These are phyloP conservation scores for Penicillium sumatraense DNA, from an alignment of 2,329 filamentous ascomycete species.

Conservation along the genomic window DNA sequence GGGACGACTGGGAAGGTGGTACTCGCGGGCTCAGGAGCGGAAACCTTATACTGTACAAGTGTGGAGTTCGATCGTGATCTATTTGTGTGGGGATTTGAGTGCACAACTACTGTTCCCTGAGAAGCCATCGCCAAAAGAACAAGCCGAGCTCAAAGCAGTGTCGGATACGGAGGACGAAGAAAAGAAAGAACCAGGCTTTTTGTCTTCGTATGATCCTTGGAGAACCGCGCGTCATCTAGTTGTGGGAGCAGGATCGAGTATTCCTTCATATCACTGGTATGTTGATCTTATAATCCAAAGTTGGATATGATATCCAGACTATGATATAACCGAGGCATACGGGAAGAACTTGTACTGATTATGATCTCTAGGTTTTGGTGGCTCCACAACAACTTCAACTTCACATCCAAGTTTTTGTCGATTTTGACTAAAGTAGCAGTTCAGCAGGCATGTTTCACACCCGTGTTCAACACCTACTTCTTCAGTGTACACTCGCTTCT, in stretches of 20 bases:
- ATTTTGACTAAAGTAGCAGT: constrained; percentile 77
- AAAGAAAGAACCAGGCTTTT: constrained; percentile 34
- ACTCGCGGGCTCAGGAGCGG: constrained; percentile 71
- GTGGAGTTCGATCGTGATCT: constrained; percentile 75
- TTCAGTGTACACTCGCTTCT: constrained; percentile 79
- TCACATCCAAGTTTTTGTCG: constrained; percentile 70
- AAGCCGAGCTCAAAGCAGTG: constrained; percentile 33
- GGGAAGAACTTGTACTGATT: neutral
- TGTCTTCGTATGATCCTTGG: constrained; percentile 63
- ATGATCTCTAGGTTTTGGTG: constrained; percentile 69
- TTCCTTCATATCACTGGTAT: constrained; percentile 84
- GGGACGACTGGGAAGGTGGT: constrained; percentile 50
- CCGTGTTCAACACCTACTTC: constrained; percentile 82
- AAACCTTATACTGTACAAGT: constrained; percentile 82
- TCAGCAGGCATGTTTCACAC: constrained; percentile 81
- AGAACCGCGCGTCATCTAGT: constrained; percentile 73
- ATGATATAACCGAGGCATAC: neutral
- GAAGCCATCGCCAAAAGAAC: constrained; percentile 40
- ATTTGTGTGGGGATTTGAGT: constrained; percentile 75
- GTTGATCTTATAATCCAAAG: constrained; percentile 21
- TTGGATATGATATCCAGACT: neutral
- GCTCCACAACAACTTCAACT: constrained; percentile 83
- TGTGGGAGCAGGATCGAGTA: constrained; percentile 73
- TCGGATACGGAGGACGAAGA: constrained; percentile 29
- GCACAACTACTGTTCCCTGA: constrained; percentile 69